Conservation (phyloP, 352 stramenopile species). For the Plasmopara muralis region DNA sequence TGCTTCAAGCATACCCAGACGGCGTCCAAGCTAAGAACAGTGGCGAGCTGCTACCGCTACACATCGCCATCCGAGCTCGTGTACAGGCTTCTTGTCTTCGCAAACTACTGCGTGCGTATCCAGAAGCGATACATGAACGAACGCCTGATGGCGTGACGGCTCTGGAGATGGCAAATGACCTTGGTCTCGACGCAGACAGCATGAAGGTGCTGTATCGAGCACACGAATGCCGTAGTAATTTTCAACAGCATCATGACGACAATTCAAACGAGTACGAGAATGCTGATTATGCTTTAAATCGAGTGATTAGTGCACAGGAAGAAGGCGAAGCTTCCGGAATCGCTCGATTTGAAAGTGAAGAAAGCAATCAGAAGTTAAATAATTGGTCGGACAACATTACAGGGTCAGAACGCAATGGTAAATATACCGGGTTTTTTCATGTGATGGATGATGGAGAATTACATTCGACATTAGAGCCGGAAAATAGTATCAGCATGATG, state of each 20-base stretch:
- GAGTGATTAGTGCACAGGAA: constrained; percentile 16
- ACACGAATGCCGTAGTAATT: constrained; percentile 10
- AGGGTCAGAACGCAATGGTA: constrained; percentile 17
- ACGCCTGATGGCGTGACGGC: constrained; percentile 43
- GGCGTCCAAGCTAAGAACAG: constrained; percentile 54
- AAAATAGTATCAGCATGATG: constrained; percentile 32
- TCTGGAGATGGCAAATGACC: constrained; percentile 45
- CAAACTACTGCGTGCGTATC: constrained; percentile 47
- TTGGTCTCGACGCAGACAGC: constrained; percentile 32
- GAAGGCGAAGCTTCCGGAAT: constrained; percentile 26
- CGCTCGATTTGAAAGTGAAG: constrained; percentile 10
- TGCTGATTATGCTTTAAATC: constrained; percentile 7
- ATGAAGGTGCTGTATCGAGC: constrained; percentile 43
- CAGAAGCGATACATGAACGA: constrained; percentile 35
- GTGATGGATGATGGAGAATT: constrained; percentile 17
- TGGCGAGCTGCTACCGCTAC: constrained; percentile 57
- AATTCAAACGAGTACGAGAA: constrained; percentile 16
- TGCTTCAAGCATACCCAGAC: constrained; percentile 57
- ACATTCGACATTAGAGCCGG: constrained; percentile 8
- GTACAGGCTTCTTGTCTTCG: constrained; percentile 43
- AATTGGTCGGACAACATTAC: constrained; percentile 13
- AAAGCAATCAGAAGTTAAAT: constrained; percentile 10
- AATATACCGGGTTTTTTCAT: constrained; percentile 19
- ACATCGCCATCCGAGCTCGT: constrained; percentile 69
- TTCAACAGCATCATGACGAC: constrained; percentile 14